A percentile compares a stretch with the other conserved stretches of the same genome.
Conservation (phyloP, 306 rosid genomes). For the Heteromeles arbutifolia region DNA sequence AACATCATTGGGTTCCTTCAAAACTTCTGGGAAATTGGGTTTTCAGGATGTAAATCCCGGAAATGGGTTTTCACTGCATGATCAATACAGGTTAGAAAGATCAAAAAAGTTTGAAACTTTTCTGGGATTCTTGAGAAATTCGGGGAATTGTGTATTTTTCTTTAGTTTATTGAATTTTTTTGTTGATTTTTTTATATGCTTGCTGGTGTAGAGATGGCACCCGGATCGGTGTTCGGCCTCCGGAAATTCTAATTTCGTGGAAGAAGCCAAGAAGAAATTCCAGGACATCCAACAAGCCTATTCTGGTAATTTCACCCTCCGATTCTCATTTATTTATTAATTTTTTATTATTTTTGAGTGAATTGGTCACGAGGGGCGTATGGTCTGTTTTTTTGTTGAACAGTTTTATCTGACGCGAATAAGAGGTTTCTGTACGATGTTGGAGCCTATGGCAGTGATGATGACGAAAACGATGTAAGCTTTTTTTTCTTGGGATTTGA, state of each 20-base stretch:
- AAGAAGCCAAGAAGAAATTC: slow-evolving; percentile 85
- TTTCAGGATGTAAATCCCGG: neutral
- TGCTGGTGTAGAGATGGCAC: slow-evolving; percentile 82
- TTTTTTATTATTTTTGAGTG: neutral
- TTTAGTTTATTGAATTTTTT: neutral
- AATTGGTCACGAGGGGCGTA: slow-evolving; percentile 7
- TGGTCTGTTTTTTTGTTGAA: neutral
- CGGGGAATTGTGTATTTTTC: neutral
- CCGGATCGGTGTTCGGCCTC: slow-evolving; percentile 94
- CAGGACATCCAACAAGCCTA: slow-evolving; percentile 87
- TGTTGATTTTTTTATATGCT: neutral
- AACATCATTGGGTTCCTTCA: neutral
- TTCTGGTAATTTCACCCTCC: slow-evolving; percentile 54
- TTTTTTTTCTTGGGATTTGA: too few relatives aligned
- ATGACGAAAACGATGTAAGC: slow-evolving; percentile 60
- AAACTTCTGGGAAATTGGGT: neutral
- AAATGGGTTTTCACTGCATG: slow-evolving; percentile 6
- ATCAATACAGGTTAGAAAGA: slow-evolving; percentile 3
- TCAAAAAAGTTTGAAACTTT: neutral
- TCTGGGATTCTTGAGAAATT: slow-evolving; percentile 3
- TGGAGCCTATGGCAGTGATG: slow-evolving; percentile 85
- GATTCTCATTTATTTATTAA: neutral
- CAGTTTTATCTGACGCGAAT: slow-evolving; percentile 80
- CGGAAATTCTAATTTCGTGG: slow-evolving; percentile 66
- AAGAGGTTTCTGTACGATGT: slow-evolving; percentile 88